phyloP scores from a whole-genome alignment of 2,329 filamentous ascomycete genomes.

The Clonostachys rosea region DNA sequence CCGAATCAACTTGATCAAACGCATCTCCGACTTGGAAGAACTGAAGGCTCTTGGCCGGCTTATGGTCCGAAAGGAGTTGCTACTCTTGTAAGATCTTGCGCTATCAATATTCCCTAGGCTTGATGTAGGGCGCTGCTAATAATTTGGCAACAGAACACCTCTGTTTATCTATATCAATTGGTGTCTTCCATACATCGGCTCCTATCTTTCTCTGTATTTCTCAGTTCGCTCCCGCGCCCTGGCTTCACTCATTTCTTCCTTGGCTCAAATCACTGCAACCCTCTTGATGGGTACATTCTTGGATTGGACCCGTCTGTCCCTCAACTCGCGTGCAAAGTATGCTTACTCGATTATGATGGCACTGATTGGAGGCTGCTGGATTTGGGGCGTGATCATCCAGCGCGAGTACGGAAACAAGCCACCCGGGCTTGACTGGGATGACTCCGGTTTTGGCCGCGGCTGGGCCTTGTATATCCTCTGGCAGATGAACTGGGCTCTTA shows the following conservation, averaged over 20 bases:
- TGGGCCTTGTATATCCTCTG: constrained; percentile 13
- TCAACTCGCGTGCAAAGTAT: constrained; percentile 5
- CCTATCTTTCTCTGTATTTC: constrained; percentile 52
- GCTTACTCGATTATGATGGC: constrained; percentile 1
- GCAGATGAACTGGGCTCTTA: constrained; percentile 4
- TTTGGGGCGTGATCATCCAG: constrained; percentile 13
- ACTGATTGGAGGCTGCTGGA: constrained; percentile 6
- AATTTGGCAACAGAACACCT: neutral
- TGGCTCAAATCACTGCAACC: constrained; percentile 10
- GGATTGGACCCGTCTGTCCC: constrained; percentile 8
- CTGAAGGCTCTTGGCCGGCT: neutral
- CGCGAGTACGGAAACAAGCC: constrained; percentile 5
- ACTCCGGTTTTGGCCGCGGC: constrained; percentile 10
- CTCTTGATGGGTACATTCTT: constrained; percentile 12
- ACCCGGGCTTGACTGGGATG: constrained; percentile 8
- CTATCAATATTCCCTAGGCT: neutral
- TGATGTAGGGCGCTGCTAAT: neutral
- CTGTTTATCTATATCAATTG: neutral
- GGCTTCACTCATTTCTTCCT: constrained; percentile 59
- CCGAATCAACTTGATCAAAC: constrained; percentile 4
- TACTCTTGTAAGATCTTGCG: constrained; percentile 2
- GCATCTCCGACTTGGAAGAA: neutral
- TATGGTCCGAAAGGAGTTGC: constrained; percentile 3
- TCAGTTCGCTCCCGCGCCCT: constrained; percentile 64
- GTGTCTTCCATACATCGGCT: neutral